Conservation (phyloP, 441 rosid genomes). For the Macaranga tanarius region DNA sequence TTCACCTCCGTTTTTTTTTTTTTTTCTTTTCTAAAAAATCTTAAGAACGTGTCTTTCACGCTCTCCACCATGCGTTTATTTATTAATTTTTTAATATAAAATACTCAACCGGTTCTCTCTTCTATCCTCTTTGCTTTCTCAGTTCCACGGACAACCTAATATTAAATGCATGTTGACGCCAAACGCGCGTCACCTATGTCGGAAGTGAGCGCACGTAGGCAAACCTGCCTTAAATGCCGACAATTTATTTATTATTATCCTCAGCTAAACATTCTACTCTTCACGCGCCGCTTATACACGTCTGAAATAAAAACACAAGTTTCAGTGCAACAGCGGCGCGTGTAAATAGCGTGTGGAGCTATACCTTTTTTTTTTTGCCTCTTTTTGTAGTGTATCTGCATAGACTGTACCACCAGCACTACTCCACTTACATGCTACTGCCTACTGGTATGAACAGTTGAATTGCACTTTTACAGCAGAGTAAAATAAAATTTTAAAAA, state of each 20-base stretch:
- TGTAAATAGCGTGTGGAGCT: too few species aligned
- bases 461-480: conserved; percentile 17
- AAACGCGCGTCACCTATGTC: conserved; percentile 41
- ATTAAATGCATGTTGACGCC: conserved; percentile 41
- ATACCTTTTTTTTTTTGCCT: too few species aligned
- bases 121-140: conserved; percentile 9
- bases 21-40: not conserved
- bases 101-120: not conserved
- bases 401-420: conserved; percentile 27
- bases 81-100: too few species aligned
- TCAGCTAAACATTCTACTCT: not conserved
- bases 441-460: conserved; percentile 4
- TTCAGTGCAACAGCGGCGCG: too few species aligned
- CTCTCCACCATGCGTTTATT: not conserved
- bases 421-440: conserved; percentile 11
- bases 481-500: conserved; percentile 13
- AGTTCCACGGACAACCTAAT: conserved; percentile 1
- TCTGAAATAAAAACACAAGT: too few species aligned
- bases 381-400: conserved; percentile 18
- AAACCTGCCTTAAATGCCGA: conserved; percentile 37
- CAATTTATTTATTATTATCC: conserved; percentile 35
- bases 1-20: not conserved
- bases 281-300: conserved; percentile 12
- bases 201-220: conserved; percentile 30
- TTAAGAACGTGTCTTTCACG: conserved; percentile 13